Conservation (phyloP, 139 green algal genomes). For the Chlamydomonas sp. region DNA sequence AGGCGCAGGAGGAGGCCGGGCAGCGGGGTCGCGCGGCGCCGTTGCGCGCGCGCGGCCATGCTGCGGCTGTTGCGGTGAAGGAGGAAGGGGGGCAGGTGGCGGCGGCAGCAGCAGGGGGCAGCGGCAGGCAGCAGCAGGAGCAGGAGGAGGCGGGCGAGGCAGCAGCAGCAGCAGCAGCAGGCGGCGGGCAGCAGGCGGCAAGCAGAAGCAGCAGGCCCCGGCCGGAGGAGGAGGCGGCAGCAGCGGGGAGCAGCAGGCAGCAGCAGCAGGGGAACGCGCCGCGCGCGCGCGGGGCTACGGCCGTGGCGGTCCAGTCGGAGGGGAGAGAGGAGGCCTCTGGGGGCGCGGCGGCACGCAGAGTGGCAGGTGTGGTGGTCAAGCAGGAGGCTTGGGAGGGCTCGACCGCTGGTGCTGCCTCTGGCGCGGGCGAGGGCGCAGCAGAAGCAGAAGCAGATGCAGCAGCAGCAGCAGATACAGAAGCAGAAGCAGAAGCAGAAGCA, state of each 20-base stretch:
- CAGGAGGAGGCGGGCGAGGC: no score
- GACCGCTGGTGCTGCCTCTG: neutral
- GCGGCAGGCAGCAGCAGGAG: no score
- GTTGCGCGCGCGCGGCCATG: no score
- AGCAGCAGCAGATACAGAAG: neutral
- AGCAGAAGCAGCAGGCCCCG: neutral
- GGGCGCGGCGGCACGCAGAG: neutral
- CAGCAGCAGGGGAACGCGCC: no score
- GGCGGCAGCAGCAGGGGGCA: no score
- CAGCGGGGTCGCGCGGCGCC: neutral
- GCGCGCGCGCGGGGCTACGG: slow-evolving; percentile 4
- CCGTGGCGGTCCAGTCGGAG: neutral
- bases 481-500: neutral
- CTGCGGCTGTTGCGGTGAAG: no score
- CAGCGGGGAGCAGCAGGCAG: neutral
- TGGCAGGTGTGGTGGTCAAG: neutral
- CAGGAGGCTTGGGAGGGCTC: neutral
- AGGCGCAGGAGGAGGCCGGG: no score
- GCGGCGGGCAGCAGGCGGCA: neutral
- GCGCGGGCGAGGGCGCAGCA: neutral
- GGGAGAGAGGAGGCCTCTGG: neutral
- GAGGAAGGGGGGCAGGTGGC: no score
- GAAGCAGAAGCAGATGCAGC: neutral
- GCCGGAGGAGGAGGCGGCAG: neutral
- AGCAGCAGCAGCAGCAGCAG: slow-evolving; percentile 2